Conservation (phyloP, 176 grass and related monocot genomes). For the Oryza glumipatula region DNA sequence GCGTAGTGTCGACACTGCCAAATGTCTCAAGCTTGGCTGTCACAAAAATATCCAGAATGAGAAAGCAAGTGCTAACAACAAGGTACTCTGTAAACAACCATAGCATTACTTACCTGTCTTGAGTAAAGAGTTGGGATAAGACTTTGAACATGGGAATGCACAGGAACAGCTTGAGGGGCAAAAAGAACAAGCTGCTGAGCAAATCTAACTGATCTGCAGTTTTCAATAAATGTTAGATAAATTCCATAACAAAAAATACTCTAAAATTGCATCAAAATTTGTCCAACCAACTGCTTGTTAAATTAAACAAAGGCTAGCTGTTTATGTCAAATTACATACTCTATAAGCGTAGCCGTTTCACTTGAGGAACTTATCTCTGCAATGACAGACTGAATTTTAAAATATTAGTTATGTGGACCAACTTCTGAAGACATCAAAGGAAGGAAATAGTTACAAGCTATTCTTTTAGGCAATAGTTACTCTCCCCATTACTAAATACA, state of each 20-base stretch:
- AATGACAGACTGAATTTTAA: slow-evolving; percentile 83
- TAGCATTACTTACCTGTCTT: slow-evolving; percentile 68
- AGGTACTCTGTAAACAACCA: slow-evolving; percentile 22
- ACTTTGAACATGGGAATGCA: slow-evolving; percentile 88
- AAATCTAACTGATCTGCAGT: slow-evolving; percentile 92
- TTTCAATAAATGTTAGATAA: slow-evolving; percentile 25
- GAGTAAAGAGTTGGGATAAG: slow-evolving; percentile 87
- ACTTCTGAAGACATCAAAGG: slow-evolving; percentile 22
- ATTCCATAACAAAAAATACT: slow-evolving; percentile 33
- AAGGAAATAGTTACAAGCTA: slow-evolving; percentile 22
- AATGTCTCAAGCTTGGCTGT: slow-evolving; percentile 94
- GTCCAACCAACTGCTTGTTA: slow-evolving; percentile 31
- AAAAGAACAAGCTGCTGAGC: slow-evolving; percentile 99
- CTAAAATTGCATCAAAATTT: slow-evolving; percentile 30
- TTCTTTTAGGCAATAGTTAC: slow-evolving; percentile 9
- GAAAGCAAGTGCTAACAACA: slow-evolving; percentile 29
- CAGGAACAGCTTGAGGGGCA: slow-evolving; percentile 94
- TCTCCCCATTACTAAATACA: neutral
- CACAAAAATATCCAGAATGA: slow-evolving; percentile 35
- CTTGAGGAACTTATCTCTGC: slow-evolving; percentile 95
- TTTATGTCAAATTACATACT: slow-evolving; percentile 64
- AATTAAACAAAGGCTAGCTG: slow-evolving; percentile 36
- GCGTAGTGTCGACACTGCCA: slow-evolving; percentile 75
- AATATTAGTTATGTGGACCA: slow-evolving; percentile 34
- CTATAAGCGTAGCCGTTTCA: slow-evolving; percentile 81